A percentile compares a stretch with the other conserved stretches of the same genome.
Conservation (phyloP, 306 rosid genomes). For the Prunus salicina region DNA sequence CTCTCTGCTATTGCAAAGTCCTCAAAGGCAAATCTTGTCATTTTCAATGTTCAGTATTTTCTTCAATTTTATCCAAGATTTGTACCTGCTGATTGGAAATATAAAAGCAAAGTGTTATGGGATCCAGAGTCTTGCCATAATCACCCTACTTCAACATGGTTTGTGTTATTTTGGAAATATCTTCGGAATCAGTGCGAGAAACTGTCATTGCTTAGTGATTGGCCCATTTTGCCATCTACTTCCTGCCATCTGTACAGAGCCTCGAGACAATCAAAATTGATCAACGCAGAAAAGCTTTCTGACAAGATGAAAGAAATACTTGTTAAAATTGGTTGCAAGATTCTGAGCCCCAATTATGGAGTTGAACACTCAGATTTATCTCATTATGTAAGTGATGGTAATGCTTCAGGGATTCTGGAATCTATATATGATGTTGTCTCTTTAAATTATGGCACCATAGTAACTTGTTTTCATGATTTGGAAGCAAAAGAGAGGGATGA, state of each 20-base stretch:
- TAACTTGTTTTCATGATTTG: conserved; percentile 53
- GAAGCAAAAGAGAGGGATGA: conserved; percentile 65
- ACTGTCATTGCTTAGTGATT: conserved; percentile 65
- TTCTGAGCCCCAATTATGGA: conserved; percentile 56
- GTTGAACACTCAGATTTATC: conserved; percentile 68
- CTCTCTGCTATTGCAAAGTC: conserved; percentile 86
- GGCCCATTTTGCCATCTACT: conserved; percentile 94
- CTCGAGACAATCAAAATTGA: conserved; percentile 63
- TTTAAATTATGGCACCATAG: conserved; percentile 41
- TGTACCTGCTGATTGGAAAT: conserved; percentile 87
- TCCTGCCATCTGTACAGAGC: conserved; percentile 71
- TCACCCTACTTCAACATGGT: conserved; percentile 78
- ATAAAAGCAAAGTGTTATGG: conserved; percentile 78
- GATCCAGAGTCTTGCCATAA: conserved; percentile 60
- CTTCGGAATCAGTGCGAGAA: conserved; percentile 53
- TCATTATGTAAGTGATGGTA: conserved; percentile 63
- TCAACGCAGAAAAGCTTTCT: conserved; percentile 63
- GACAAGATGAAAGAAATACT: conserved; percentile 53
- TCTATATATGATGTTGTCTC: conserved; percentile 53
- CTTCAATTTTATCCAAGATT: conserved; percentile 65
- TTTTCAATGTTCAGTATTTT: conserved; percentile 59
- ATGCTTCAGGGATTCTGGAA: conserved; percentile 69
- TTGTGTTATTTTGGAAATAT: conserved; percentile 76
- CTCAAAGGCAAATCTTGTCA: conserved; percentile 57
- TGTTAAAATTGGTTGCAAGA: conserved; percentile 71